Base-by-base conservation (phyloP, 2,329 filamentous ascomycete species). In the Madurella mycetomatis region DNA sequence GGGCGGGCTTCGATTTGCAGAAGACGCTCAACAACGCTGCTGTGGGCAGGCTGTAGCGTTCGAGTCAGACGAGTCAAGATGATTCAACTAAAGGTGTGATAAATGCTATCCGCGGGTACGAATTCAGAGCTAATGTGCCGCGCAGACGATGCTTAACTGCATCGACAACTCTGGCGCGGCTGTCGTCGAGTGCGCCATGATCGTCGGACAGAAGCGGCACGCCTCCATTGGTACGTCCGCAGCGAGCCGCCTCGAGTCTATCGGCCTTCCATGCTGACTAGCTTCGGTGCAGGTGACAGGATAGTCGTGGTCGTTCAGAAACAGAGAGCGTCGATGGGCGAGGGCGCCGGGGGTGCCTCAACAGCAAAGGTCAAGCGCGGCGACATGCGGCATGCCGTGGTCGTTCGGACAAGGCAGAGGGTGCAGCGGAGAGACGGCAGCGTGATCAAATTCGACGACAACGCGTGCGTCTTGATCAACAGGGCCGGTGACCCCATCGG, bases 111-210 rank as follows among this genome's bases (percentile, higher is more conserved):
- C n/a, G n/a, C n/a, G n/a, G n/a, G n/a, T n/a, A n/a, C n/a, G n/a
- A n/a, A n/a, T n/a, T n/a, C n/a, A n/a, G 12, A 41, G 34, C 59
- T 60, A 39, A 57, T 53, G 17, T 11, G 11, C n/a, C n/a, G 8
- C 9, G 5, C 64, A 96, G 94, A 88, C 92, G 70, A 90, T 99
- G 84, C 83, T 99, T 67, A 96, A 94, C 76, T 97, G 94, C 86
- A 97, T 99, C 84, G 94, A 99, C 86, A 99, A 96, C 80, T 97
- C 94, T 62, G 94, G 94, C 70, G 94, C 94, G 64, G 92, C 94
- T 66, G 81, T 99, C 63, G 94, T 97, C 75, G 94, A 99, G 78
- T 99, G 94, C 76, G 89, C 88, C 71, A 87, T 92, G 70, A 88
- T 97, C 60, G 79, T 99, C 67, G 90, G 90, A 68, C 94, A 92